Conservation (phyloP, 306 rosid species). For the Cucumis melo region DNA sequence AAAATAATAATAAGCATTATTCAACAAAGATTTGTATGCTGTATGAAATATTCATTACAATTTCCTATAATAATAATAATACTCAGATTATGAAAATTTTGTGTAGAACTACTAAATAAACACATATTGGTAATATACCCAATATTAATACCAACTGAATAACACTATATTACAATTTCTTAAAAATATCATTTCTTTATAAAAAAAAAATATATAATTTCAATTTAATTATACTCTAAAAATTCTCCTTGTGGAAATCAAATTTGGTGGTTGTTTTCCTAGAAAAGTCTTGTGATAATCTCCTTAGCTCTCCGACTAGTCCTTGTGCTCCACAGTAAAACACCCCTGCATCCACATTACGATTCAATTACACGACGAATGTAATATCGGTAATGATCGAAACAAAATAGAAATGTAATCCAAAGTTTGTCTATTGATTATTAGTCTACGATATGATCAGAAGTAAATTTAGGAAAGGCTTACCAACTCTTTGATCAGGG, state of each 20-base stretch:
- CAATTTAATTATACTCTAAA: slow-evolving; percentile 21
- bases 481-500: slow-evolving; percentile 55
- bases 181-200: neutral
- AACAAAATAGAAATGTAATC: neutral
- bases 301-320: slow-evolving; percentile 55
- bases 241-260: slow-evolving; percentile 82
- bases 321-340: slow-evolving; percentile 71
- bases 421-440: neutral
- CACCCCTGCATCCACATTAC: slow-evolving; percentile 36
- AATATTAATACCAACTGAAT: neutral
- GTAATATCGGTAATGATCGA: neutral
- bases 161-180: slow-evolving; percentile 1
- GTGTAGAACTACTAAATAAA: neutral
- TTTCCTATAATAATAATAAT: neutral
- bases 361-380: neutral
- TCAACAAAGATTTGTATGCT: neutral
- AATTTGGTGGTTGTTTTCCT: slow-evolving; percentile 68
- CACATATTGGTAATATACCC: neutral
- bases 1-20: no score
- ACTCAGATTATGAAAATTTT: neutral
- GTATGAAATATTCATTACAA: neutral
- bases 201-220: neutral
- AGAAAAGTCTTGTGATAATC: slow-evolving; percentile 58
- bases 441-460: no score
- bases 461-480: slow-evolving; percentile 11